Percentiles rank a stretch among this genome's conserved stretches.
These are phyloP conservation scores for Starmerella sirachaensis DNA, from an alignment of 805 yeast genomes.

Conservation along the genomic window DNA sequence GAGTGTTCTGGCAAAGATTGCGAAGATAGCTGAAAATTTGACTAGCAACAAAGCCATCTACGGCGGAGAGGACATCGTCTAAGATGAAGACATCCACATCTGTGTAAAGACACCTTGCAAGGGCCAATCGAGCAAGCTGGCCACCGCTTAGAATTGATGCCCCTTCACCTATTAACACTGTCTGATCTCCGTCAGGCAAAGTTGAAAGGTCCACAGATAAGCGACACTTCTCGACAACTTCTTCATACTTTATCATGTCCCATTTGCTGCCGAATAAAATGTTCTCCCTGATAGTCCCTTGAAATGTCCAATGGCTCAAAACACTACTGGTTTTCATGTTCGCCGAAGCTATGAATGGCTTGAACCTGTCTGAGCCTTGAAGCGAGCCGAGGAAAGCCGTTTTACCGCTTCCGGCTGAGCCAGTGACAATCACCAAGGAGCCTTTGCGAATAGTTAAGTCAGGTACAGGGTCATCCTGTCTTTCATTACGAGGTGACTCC, in stretches of 20 bases:
- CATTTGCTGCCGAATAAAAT: slow-evolving; percentile 62
- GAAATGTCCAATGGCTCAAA: slow-evolving; percentile 81
- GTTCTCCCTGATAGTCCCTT: slow-evolving; percentile 80
- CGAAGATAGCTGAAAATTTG: slow-evolving; percentile 66
- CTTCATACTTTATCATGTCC: slow-evolving; percentile 61
- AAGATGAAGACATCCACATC: slow-evolving; percentile 76
- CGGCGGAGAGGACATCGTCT: slow-evolving; percentile 89
- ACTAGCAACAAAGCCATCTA: slow-evolving; percentile 84
- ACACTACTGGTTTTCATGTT: slow-evolving; percentile 51
- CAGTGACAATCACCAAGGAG: slow-evolving; percentile 72
- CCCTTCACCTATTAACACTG: slow-evolving; percentile 89
- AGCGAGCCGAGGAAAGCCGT: slow-evolving; percentile 71
- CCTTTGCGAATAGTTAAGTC: slow-evolving; percentile 59
- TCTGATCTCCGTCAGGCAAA: slow-evolving; percentile 73
- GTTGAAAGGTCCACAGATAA: slow-evolving; percentile 58
- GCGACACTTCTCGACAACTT: slow-evolving; percentile 55
- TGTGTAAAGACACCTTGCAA: slow-evolving; percentile 87
- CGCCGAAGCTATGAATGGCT: slow-evolving; percentile 58
- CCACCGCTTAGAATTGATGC: slow-evolving; percentile 92
- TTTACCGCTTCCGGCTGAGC: slow-evolving; percentile 84
- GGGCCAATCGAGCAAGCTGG: slow-evolving; percentile 79
- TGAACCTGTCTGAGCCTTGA: too few relatives aligned
- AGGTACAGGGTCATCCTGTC: too few relatives aligned
- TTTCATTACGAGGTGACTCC: too few relatives aligned
- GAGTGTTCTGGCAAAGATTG: slow-evolving; percentile 56